Evolutionary conservation across 2,329 filamentous ascomycete species (phyloP), one percentile per base, ranked within the genome.

Genomic region (Aspergillus chevalieri): DNA sequence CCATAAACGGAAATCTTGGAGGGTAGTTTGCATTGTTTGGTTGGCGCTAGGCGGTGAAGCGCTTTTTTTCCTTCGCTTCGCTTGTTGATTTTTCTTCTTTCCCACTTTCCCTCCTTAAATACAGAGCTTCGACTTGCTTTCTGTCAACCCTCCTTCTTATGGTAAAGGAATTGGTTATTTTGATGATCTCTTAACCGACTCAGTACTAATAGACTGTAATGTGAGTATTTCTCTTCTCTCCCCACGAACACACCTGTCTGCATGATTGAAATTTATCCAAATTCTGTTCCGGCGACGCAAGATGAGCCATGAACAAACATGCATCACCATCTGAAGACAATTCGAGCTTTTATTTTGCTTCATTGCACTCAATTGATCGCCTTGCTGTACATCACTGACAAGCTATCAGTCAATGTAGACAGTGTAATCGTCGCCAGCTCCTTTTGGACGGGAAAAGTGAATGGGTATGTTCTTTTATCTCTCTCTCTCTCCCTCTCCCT

Each of bases 281-380:
- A 76, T 73, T 67, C 65, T 65, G 74, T 78, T 78, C 72, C 68
- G 73, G 78, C 71, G 76, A 81, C 71, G 64, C 62, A 60, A 65
- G 65, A 73, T 79, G 78, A 77, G 77, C 76, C 76, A 71, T 58
- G 74, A 77, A 77, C 73, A 78, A 50, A 80, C 78, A 81, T 81
- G 78, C 78, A 81, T 72, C 73, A 81, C 78, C 78, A 78, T 80
- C 78, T 81, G 74, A 77, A 55, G 45, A 57, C 52, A 49, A 47
- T 49, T 39, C 38, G 43, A 43, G 41, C 43, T 43, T 49, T 21
- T 15, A 26, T 50, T 42, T 47, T 51, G 38, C 44, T 19, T 49
- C 45, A 19, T 36, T 34, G 14, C 43, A 38, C 24, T 34, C 41
- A 34, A 48, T 22, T 43, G 44, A 26, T 47, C 47, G 38, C 34